Conservation (phyloP, 129 eudicot genomes). For the Lonicera japonica region DNA sequence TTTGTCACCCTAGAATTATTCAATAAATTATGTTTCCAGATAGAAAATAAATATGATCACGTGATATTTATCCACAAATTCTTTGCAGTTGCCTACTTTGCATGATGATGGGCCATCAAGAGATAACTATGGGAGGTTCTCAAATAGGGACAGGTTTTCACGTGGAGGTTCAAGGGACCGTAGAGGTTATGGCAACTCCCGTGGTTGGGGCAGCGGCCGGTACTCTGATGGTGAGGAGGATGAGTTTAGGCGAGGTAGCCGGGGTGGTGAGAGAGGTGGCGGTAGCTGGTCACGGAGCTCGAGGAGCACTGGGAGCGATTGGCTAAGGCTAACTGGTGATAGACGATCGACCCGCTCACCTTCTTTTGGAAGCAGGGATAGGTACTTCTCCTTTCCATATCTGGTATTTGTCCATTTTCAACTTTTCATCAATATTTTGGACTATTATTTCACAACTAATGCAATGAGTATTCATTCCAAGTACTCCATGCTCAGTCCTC, state of each 20-base stretch:
- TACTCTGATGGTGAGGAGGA: slow-evolving; percentile 44
- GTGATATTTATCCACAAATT: background rate
- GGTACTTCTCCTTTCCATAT: slow-evolving; percentile 26
- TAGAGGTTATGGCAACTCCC: slow-evolving; percentile 47
- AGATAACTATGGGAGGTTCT: slow-evolving; percentile 79
- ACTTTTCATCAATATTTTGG: background rate
- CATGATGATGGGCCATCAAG: slow-evolving; percentile 92
- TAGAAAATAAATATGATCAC: background rate
- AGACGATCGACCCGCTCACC: slow-evolving; percentile 65
- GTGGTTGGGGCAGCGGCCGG: slow-evolving; percentile 35
- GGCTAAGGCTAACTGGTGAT: slow-evolving; percentile 84
- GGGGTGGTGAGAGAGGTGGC: slow-evolving; percentile 50
- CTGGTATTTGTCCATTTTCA: background rate
- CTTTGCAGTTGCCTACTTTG: slow-evolving; percentile 75
- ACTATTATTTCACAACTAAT: background rate
- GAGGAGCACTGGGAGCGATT: slow-evolving; percentile 58
- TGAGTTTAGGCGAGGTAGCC: slow-evolving; percentile 53
- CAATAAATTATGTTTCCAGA: too few relatives aligned
- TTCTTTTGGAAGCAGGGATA: slow-evolving; percentile 49
- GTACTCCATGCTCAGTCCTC: background rate
- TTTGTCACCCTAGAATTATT: background rate
- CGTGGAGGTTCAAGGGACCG: slow-evolving; percentile 54
- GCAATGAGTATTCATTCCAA: background rate
- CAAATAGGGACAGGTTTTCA: slow-evolving; percentile 46
- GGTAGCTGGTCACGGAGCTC: slow-evolving; percentile 51